Evolutionary conservation across 345 rosid genomes (phyloP).

Genomic region (Euphorbia tirucalli): DNA sequence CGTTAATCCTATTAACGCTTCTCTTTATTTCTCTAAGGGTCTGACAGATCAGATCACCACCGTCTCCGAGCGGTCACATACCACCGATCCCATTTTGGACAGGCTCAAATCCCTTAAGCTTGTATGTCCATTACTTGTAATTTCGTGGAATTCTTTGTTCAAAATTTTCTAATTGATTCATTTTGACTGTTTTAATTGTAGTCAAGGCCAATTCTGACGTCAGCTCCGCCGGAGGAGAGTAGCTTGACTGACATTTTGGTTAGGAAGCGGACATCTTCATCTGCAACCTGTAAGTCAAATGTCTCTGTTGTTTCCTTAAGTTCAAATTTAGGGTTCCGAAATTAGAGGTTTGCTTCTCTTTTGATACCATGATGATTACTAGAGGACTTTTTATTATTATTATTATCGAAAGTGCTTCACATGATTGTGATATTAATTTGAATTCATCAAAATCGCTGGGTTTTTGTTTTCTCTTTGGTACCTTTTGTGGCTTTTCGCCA

Average conservation of each 20-base stretch:
- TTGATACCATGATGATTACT: neutral
- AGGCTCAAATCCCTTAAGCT: constrained; percentile 72
- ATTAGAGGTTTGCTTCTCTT: neutral
- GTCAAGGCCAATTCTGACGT: constrained; percentile 73
- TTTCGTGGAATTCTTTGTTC: neutral
- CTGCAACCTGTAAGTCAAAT: constrained; percentile 47
- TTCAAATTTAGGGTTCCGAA: constrained; percentile 4
- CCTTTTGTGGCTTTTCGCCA: neutral
- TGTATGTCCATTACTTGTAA: constrained; percentile 47
- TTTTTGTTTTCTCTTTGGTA: no score
- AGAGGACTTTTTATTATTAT: no score
- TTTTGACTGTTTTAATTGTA: constrained; percentile 22
- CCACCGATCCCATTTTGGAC: constrained; percentile 70
- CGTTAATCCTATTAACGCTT: neutral
- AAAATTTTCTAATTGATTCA: no score
- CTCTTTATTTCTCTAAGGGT: constrained; percentile 21
- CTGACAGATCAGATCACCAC: constrained; percentile 74
- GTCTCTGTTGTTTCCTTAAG: neutral
- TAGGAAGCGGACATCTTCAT: constrained; percentile 58
- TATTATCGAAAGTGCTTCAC: no score
- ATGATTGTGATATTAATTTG: neutral
- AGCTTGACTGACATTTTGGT: constrained; percentile 96
- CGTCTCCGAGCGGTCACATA: constrained; percentile 56
- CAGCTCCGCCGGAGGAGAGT: constrained; percentile 54
- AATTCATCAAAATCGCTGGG: neutral